A percentile compares a stretch with the other conserved stretches of the same genome.
Conservation (phyloP, 768 basidiomycete genomes). For the Suillus luteus region DNA sequence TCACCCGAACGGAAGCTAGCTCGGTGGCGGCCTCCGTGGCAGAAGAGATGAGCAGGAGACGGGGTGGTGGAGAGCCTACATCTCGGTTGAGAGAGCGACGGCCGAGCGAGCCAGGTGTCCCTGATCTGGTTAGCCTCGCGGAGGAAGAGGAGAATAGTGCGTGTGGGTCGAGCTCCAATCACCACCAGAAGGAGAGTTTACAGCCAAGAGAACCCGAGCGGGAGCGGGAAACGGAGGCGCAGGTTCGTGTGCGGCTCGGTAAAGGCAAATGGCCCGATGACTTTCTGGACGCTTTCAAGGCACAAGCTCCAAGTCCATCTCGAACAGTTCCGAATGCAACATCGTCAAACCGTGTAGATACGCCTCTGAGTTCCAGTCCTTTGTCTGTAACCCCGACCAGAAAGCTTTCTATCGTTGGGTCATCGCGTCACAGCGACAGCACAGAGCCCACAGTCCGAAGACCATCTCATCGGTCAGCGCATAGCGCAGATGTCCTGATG, state of each 20-base stretch:
- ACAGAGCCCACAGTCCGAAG: conserved; percentile 51
- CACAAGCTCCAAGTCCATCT: conserved; percentile 28
- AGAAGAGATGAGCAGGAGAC: conserved; percentile 43
- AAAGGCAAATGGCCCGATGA: conserved; percentile 88
- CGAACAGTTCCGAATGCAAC: conserved; percentile 28
- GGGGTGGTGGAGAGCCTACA: conserved; percentile 27
- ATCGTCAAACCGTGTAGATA: conserved; percentile 24
- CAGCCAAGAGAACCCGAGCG: conserved; percentile 23
- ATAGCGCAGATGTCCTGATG: conserved; percentile 60
- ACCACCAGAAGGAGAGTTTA: conserved; percentile 27
- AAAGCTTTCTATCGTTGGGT: conserved; percentile 56
- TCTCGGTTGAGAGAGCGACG: conserved; percentile 54
- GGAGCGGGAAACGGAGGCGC: conserved; percentile 30
- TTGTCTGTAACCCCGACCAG: conserved; percentile 50
- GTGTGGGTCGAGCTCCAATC: conserved; percentile 48
- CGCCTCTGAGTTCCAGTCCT: conserved; percentile 30
- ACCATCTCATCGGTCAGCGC: conserved; percentile 64
- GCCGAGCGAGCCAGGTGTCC: conserved; percentile 59
- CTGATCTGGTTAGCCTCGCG: conserved; percentile 66
- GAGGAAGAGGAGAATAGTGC: conserved; percentile 66
- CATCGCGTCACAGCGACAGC: conserved; percentile 47
- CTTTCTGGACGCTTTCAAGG: conserved; percentile 62
- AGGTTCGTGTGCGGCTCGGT: conserved; percentile 54
- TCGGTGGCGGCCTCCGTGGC: conserved; percentile 52
- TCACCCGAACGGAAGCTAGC: conserved; percentile 66